Percentiles rank a stretch among this genome's conserved stretches.
phyloP scores from a whole-genome alignment of 148 eudicot genomes.

The Camellia granthamiana region DNA sequence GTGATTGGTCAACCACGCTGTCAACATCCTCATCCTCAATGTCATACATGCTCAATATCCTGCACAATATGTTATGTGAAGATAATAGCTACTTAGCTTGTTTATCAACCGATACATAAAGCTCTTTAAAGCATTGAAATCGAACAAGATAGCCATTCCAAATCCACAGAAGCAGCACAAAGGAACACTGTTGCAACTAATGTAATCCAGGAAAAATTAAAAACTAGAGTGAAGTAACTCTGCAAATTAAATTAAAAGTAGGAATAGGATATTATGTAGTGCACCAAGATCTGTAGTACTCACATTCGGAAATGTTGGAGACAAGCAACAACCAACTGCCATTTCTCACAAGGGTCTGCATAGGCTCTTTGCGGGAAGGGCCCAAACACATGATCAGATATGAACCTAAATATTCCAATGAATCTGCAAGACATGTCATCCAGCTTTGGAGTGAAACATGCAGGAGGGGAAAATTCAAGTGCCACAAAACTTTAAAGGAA shows the following conservation, averaged over 20 bases:
- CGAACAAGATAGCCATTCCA: constrained; percentile 5
- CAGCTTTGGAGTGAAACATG: constrained; percentile 9
- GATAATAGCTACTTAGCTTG: not conserved
- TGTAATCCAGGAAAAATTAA: not conserved
- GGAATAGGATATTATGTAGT: not conserved
- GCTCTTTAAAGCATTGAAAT: not conserved
- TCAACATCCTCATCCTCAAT: constrained; percentile 78
- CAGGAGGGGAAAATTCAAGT: not conserved
- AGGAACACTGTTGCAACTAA: not conserved
- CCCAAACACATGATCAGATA: constrained; percentile 90
- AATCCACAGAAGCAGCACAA: constrained; percentile 2
- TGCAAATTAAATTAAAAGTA: not conserved
- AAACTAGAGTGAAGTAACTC: not conserved
- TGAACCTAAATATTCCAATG: constrained; percentile 89
- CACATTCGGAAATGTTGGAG: constrained; percentile 90
- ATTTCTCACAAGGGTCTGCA: constrained; percentile 85
- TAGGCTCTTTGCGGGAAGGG: constrained; percentile 98
- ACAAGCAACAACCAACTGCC: constrained; percentile 92
- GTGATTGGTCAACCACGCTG: constrained; percentile 52
- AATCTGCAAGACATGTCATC: constrained; percentile 52
- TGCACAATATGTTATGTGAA: constrained; percentile 26
- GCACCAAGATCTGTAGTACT: constrained; percentile 27
- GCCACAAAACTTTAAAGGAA: not conserved
- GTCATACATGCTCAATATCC: constrained; percentile 82
- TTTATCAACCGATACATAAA: constrained; percentile 4